Evolutionary conservation across 768 basidiomycete genomes (phyloP).

Genomic region (Fistulinella prunicolor): DNA sequence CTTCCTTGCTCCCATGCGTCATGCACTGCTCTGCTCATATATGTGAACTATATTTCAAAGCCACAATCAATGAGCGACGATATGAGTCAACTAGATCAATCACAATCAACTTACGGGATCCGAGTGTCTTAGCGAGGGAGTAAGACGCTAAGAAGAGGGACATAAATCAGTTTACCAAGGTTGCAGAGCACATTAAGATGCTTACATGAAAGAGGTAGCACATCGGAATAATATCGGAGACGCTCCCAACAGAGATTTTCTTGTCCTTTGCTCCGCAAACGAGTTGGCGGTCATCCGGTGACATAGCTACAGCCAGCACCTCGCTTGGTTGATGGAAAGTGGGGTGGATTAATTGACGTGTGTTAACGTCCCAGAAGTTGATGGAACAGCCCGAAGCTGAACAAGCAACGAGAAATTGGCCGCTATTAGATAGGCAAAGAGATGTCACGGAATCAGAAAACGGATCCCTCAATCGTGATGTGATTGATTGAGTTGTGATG

Average conservation of each 20-base stretch:
- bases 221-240: not conserved
- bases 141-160: too few relatives aligned
- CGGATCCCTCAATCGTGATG: not conserved
- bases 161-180: too few relatives aligned
- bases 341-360: not conserved
- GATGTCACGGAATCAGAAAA: constrained; percentile 4
- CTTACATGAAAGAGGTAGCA: constrained; percentile 3
- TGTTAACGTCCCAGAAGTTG: constrained; percentile 6
- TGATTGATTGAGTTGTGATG: not conserved
- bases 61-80: not conserved
- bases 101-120: not conserved
- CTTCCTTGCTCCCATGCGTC: constrained; percentile 2
- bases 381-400: constrained; percentile 4
- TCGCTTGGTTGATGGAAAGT: not conserved
- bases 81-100: not conserved
- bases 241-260: not conserved
- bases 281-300: constrained; percentile 3
- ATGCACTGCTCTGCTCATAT: constrained; percentile 1
- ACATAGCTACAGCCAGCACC: not conserved
- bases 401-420: constrained; percentile 5
- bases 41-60: constrained; percentile 1
- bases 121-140: not conserved
- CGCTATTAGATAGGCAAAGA: constrained; percentile 7
- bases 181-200: too few relatives aligned
- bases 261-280: not conserved